Percentiles rank a stretch among this genome's conserved stretches.
phyloP scores from a whole-genome alignment of 2,329 filamentous ascomycete species.

The Aspergillus puulaauensis region DNA sequence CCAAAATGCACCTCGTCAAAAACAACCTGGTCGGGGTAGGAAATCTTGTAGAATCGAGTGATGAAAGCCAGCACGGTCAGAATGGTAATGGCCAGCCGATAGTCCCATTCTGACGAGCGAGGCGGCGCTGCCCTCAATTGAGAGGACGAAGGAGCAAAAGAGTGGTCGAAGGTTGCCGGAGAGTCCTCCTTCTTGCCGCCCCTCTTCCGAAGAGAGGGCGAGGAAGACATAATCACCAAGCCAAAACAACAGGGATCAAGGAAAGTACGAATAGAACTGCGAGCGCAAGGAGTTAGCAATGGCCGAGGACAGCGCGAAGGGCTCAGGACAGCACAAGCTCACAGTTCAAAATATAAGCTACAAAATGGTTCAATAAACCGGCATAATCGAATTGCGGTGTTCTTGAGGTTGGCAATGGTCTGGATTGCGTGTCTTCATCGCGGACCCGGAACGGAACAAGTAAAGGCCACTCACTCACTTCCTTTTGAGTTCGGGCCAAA shows the following conservation, averaged over 20 bases:
- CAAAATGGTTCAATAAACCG: slow-evolving; percentile 15
- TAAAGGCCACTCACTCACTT: slow-evolving; percentile 1
- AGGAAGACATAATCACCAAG: slow-evolving; percentile 33
- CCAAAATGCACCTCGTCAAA: slow-evolving; percentile 99
- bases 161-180: slow-evolving; percentile 25
- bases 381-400: slow-evolving; percentile 15
- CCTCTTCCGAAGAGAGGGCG: slow-evolving; percentile 44
- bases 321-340: not conserved
- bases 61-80: slow-evolving; percentile 83
- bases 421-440: slow-evolving; percentile 25
- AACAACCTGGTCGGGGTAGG: slow-evolving; percentile 91
- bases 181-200: slow-evolving; percentile 38
- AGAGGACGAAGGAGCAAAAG: slow-evolving; percentile 21
- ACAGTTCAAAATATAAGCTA: slow-evolving; percentile 10
- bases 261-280: slow-evolving; percentile 18
- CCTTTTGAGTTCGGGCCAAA: not conserved
- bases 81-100: slow-evolving; percentile 73
- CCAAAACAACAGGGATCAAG: slow-evolving; percentile 8
- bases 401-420: slow-evolving; percentile 1
- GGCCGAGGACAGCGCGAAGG: not conserved
- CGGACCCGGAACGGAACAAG: slow-evolving; percentile 24
- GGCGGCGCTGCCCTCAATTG: slow-evolving; percentile 6
- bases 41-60: slow-evolving; percentile 95
- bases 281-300: slow-evolving; percentile 2
- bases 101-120: slow-evolving; percentile 69